Base-by-base conservation (phyloP, 2,329 filamentous ascomycete genomes). In the Mollisia scopiformis region DNA sequence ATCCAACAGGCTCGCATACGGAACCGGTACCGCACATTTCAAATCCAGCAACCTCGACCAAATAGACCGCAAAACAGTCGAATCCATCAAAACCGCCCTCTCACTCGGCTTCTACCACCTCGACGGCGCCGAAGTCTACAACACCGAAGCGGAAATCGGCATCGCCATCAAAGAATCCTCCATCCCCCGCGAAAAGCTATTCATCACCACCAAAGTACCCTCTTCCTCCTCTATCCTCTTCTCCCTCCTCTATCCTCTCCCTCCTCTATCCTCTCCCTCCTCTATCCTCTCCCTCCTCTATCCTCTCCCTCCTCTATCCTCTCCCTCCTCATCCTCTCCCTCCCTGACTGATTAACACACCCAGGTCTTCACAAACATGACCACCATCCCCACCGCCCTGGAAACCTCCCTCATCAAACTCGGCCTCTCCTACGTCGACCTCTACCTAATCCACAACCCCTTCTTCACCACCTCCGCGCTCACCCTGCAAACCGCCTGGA, bases 1-100 rank as follows among this genome's bases (percentile, higher is more conserved):
- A n/a, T n/a, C n/a, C n/a, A n/a, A n/a, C n/a, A n/a, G n/a, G n/a
- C 73, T 89, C 19, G 85, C 78, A 23, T 89, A 85, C 73, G 86
- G 86, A 27, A 84, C 82, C 0, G 87, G 87, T 30, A 89, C 87
- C 1, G 84, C 84, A 1, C 49, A 33, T 16, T 89, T 85, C 85
- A 89, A 73, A 74, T 65, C 1, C 77, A 79, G 8, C 78, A 76
- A n/a, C 30, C 23, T 14, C 30, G 35, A 53, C 23, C 13, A 28
- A 10, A 14, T 57, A 27, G 84, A 89, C 66, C 79, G 82, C 47
- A 76, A 76, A 7, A 77, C 82, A 53, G 52, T 61, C n/a, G 49
- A 58, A 5, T 78, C 88, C 14, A 78, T 82, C 47, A 87, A 87
- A 71, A 78, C 73, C 6, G 85, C 86, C 3, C 83, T 88, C 59